phyloP scores from a whole-genome alignment of 176 grass and related monocot genomes.

The Paspalum notatum region DNA sequence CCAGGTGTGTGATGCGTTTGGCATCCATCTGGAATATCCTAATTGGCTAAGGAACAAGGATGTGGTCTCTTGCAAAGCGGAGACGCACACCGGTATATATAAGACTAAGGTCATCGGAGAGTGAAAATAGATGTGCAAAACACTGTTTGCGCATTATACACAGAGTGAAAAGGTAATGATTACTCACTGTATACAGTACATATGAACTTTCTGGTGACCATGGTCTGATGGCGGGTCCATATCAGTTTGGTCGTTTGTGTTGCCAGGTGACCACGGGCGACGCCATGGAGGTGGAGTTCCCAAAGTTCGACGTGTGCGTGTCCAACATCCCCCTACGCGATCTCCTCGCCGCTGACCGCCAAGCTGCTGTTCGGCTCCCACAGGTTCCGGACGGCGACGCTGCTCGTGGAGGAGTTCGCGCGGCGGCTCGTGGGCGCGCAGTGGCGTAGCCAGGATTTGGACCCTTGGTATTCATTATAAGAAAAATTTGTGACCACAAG shows the following conservation, averaged over 20 bases:
- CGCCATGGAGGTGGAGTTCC: conserved; percentile 62
- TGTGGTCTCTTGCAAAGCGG: too few species aligned
- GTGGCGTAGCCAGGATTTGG: too few species aligned
- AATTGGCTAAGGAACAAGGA: background rate
- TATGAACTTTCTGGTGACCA: too few species aligned
- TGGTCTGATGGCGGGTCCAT: background rate
- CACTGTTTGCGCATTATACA: too few species aligned
- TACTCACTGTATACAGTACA: too few species aligned
- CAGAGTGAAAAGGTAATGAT: too few species aligned
- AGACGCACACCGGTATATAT: too few species aligned
- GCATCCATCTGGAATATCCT: background rate
- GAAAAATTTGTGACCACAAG: too few species aligned
- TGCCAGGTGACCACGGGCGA: conserved; percentile 61
- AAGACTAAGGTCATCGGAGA: too few species aligned
- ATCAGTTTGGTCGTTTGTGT: background rate
- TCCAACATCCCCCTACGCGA: conserved; percentile 78
- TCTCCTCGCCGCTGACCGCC: conserved; percentile 67
- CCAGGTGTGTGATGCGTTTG: background rate
- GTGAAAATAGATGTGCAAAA: too few species aligned
- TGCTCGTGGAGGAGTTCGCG: conserved; percentile 78
- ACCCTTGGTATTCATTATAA: too few species aligned
- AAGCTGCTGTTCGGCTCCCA: conserved; percentile 66
- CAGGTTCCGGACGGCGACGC: conserved; percentile 60
- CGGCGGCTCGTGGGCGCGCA: conserved; percentile 54
- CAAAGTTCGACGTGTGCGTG: conserved; percentile 64